A percentile compares a stretch with the other conserved stretches of the same genome.
Evolutionary conservation across 176 grass and related monocot species (phyloP).

Genomic region (Zea luxurians): DNA sequence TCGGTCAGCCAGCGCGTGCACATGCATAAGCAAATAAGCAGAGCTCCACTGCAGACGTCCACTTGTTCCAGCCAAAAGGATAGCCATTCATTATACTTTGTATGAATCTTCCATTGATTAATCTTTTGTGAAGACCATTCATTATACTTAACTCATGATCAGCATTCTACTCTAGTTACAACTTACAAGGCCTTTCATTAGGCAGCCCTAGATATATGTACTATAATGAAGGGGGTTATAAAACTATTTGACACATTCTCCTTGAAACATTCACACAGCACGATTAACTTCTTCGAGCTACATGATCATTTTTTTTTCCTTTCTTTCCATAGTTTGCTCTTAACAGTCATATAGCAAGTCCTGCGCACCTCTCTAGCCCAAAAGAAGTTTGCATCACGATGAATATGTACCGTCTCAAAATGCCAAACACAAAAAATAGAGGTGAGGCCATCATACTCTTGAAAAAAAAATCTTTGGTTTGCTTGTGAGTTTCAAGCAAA

Average conservation of each 20-base stretch:
- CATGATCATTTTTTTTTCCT: background rate
- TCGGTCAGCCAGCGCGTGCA: background rate
- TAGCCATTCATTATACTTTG: background rate
- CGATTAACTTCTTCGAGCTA: constrained; percentile 28
- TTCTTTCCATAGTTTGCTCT: background rate
- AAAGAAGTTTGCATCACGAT: background rate
- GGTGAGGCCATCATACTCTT: background rate
- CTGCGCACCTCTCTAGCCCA: background rate
- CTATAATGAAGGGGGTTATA: background rate
- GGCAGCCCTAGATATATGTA: constrained; percentile 27
- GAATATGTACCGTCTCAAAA: constrained; percentile 33
- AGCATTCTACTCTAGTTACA: constrained; percentile 29
- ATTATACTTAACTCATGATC: background rate
- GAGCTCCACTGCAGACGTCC: background rate
- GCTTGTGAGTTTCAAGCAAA: background rate
- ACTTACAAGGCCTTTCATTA: constrained; percentile 21
- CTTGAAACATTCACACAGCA: constrained; percentile 9
- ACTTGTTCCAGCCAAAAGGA: background rate
- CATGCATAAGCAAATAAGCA: background rate
- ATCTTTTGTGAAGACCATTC: background rate
- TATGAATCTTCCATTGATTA: background rate
- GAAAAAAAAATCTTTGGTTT: constrained; percentile 1
- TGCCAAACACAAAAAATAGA: constrained; percentile 10
- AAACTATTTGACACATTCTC: background rate
- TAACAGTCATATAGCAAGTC: constrained; percentile 1